These are phyloP conservation scores for Dalbergia cultrata DNA, from an alignment of 306 rosid genomes.

Conservation along the genomic window DNA sequence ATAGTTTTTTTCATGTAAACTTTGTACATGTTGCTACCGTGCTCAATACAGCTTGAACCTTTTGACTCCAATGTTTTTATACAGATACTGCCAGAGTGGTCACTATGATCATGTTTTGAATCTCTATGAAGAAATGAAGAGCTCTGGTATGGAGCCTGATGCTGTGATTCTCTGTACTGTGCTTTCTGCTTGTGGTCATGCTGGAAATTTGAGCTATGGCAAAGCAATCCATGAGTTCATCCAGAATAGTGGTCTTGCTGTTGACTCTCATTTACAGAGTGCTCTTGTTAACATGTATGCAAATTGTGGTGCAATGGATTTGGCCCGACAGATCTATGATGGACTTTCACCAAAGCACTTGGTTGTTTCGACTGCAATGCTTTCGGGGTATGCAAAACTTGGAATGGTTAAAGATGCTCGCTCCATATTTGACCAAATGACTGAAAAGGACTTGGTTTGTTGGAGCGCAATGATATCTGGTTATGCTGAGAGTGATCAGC, in stretches of 20 bases:
- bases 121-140: conserved; percentile 80
- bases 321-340: conserved; percentile 66
- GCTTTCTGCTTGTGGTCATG: conserved; percentile 74
- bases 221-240: conserved; percentile 51
- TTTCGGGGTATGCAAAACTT: conserved; percentile 72
- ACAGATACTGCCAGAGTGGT: conserved; percentile 77
- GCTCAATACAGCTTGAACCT: conserved; percentile 8
- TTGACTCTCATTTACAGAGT: conserved; percentile 58
- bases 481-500: conserved; percentile 75
- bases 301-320: conserved; percentile 75
- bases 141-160: conserved; percentile 63
- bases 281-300: conserved; percentile 80
- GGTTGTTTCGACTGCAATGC: conserved; percentile 80
- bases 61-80: conserved; percentile 23
- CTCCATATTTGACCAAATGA: conserved; percentile 68
- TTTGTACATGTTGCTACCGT: background rate
- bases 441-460: conserved; percentile 73
- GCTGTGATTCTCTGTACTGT: conserved; percentile 67
- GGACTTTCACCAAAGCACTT: conserved; percentile 57
- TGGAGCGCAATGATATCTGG: conserved; percentile 92
- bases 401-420: conserved; percentile 70
- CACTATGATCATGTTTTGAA: conserved; percentile 62
- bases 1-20: background rate
- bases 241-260: conserved; percentile 32
- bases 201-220: conserved; percentile 53